phyloP scores from a whole-genome alignment of 2,329 filamentous ascomycete species.

The Ustilaginoidea virens region DNA sequence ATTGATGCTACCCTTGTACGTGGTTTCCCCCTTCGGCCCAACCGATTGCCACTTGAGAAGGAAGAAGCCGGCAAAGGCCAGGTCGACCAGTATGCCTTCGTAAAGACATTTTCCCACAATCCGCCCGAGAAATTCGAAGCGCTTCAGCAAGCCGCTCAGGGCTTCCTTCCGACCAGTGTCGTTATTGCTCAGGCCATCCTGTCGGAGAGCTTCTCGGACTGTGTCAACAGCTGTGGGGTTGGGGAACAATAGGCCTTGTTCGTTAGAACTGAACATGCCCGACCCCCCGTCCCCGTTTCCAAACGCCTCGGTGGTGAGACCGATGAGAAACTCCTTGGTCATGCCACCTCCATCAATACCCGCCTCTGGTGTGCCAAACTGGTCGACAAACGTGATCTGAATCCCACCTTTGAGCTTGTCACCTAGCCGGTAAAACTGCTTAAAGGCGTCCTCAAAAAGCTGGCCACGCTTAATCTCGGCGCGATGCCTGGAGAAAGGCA shows the following conservation, averaged over 20 bases:
- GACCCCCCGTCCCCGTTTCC: slow-evolving; percentile 26
- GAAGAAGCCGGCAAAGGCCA: slow-evolving; percentile 90
- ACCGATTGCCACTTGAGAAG: slow-evolving; percentile 85
- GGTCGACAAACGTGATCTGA: slow-evolving; percentile 89
- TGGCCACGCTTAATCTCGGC: slow-evolving; percentile 65
- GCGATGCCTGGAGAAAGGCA: slow-evolving; percentile 42
- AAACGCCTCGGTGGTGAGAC: slow-evolving; percentile 76
- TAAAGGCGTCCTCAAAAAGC: slow-evolving; percentile 74
- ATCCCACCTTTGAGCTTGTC: slow-evolving; percentile 87
- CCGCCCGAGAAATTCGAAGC: slow-evolving; percentile 83
- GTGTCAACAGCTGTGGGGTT: slow-evolving; percentile 68
- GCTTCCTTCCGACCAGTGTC: slow-evolving; percentile 39
- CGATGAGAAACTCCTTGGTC: slow-evolving; percentile 91
- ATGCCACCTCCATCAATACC: slow-evolving; percentile 96
- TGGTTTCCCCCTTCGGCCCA: slow-evolving; percentile 44
- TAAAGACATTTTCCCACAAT: slow-evolving; percentile 95
- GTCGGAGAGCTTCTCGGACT: slow-evolving; percentile 40
- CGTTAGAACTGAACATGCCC: slow-evolving; percentile 67
- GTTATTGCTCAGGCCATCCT: slow-evolving; percentile 33
- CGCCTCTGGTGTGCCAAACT: slow-evolving; percentile 73
- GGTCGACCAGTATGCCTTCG: slow-evolving; percentile 87
- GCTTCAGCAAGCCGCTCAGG: slow-evolving; percentile 47
- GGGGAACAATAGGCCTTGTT: slow-evolving; percentile 75
- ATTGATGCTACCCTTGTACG: slow-evolving; percentile 85
- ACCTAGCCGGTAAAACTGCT: slow-evolving; percentile 66